These are phyloP conservation scores for Lactarius psammicola DNA, from an alignment of 768 basidiomycete species.

Conservation along the genomic window DNA sequence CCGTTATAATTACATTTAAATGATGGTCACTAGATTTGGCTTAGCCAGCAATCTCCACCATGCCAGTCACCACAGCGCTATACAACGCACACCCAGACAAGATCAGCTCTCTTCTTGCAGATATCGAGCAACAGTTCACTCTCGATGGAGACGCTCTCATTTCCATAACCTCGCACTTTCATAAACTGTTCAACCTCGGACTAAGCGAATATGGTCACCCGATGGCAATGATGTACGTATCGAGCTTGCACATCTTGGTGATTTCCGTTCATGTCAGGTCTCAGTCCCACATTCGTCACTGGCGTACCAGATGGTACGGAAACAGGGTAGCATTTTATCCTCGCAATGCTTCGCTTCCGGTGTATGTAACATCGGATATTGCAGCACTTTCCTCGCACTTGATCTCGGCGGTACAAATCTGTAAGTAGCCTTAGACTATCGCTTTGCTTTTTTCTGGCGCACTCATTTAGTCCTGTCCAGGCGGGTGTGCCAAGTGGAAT, in stretches of 20 bases:
- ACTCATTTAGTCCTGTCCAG: conserved; percentile 42
- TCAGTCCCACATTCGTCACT: conserved; percentile 91
- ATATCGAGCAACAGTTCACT: conserved; percentile 72
- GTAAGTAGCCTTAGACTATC: conserved; percentile 45
- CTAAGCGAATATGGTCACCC: conserved; percentile 68
- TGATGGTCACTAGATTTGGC: background rate
- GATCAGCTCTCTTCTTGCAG: conserved; percentile 43
- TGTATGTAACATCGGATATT: background rate
- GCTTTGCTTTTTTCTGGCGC: background rate
- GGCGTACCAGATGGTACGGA: conserved; percentile 93
- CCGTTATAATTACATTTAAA: background rate
- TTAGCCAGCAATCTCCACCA: background rate
- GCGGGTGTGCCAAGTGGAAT: conserved; percentile 90
- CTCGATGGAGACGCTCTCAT: conserved; percentile 60
- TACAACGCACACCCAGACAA: conserved; percentile 18
- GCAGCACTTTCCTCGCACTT: conserved; percentile 90
- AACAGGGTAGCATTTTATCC: conserved; percentile 61
- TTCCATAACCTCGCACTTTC: conserved; percentile 73
- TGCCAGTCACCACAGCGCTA: conserved; percentile 26
- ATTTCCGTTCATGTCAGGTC: conserved; percentile 4
- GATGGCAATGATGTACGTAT: conserved; percentile 88
- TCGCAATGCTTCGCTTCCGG: background rate
- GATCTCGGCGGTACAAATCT: conserved; percentile 98
- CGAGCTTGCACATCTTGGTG: background rate
- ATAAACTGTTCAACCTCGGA: conserved; percentile 76